Conservation (phyloP, 2,329 filamentous ascomycete species). For the Chrysoporthe deuterocubensis region DNA sequence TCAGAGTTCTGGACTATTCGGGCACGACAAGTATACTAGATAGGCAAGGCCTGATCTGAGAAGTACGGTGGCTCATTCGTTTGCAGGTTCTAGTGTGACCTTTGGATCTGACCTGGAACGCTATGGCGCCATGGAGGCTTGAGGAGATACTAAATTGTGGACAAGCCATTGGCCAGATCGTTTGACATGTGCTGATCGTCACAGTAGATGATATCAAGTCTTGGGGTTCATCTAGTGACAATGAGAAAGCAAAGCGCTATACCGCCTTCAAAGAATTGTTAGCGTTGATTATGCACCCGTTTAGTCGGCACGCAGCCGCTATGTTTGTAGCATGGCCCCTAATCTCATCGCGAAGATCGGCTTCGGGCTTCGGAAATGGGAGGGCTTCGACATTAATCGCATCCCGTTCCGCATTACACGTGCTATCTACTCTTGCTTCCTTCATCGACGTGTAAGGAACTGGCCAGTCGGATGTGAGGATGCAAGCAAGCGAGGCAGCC, state of each 20-base stretch:
- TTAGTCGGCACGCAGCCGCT: background rate
- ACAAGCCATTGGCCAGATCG: background rate
- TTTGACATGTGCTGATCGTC: constrained; percentile 1
- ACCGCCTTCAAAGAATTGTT: background rate
- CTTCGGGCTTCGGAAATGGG: background rate
- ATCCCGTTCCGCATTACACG: background rate
- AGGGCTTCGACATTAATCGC: background rate
- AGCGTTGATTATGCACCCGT: background rate
- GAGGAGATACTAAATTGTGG: background rate
- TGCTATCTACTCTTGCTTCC: background rate
- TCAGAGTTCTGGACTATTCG: background rate
- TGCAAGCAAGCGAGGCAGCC: background rate
- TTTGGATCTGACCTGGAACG: background rate
- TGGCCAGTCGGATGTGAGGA: background rate
- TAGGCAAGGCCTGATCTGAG: background rate
- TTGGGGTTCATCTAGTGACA: background rate
- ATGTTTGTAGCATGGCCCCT: background rate
- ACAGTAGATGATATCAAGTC: background rate
- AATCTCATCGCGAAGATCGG: background rate
- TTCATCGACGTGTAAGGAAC: background rate
- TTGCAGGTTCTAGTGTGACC: background rate
- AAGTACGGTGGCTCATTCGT: background rate
- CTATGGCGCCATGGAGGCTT: background rate
- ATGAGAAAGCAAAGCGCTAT: background rate
- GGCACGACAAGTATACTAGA: background rate